A percentile compares a stretch with the other conserved stretches of the same genome.
Conservation (phyloP, 2,329 filamentous ascomycete genomes). For the Massarina eburnea region DNA sequence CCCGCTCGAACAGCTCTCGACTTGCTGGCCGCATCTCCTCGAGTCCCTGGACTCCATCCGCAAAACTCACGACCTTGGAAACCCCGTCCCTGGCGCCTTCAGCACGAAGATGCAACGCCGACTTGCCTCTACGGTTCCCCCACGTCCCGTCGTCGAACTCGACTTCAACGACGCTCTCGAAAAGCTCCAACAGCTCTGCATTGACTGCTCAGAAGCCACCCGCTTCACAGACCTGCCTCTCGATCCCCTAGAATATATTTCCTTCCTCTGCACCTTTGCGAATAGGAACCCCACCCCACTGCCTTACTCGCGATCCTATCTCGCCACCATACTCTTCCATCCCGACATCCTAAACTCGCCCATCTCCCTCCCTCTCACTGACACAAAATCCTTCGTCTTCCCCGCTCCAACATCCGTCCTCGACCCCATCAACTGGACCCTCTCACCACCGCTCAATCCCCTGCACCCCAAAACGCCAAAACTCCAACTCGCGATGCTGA, state of each 20-base stretch:
- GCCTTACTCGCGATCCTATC: slow-evolving; percentile 77
- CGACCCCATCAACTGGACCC: slow-evolving; percentile 71
- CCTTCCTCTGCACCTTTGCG: slow-evolving; percentile 73
- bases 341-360: slow-evolving; percentile 66
- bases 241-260: slow-evolving; percentile 49
- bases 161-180: slow-evolving; percentile 70
- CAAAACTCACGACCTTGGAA: slow-evolving; percentile 63
- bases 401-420: slow-evolving; percentile 71
- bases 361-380: slow-evolving; percentile 75
- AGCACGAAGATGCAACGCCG: slow-evolving; percentile 89
- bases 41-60: slow-evolving; percentile 57
- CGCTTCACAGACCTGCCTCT: slow-evolving; percentile 30
- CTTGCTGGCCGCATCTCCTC: slow-evolving; percentile 42
- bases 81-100: slow-evolving; percentile 74
- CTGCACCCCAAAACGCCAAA: slow-evolving; percentile 67
- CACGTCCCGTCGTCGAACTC: slow-evolving; percentile 81
- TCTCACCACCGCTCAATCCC: slow-evolving; percentile 57
- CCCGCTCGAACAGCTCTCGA: slow-evolving; percentile 27
- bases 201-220: slow-evolving; percentile 66
- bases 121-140: slow-evolving; percentile 89
- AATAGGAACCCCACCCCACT: slow-evolving; percentile 79
- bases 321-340: slow-evolving; percentile 75
- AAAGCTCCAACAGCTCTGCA: slow-evolving; percentile 70
- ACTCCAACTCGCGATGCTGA: slow-evolving; percentile 65
- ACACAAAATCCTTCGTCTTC: slow-evolving; percentile 76